A percentile compares a stretch with the other conserved stretches of the same genome.
Evolutionary conservation across 352 stramenopile genomes (phyloP).

Genomic region (Blastocystis sp.): DNA sequence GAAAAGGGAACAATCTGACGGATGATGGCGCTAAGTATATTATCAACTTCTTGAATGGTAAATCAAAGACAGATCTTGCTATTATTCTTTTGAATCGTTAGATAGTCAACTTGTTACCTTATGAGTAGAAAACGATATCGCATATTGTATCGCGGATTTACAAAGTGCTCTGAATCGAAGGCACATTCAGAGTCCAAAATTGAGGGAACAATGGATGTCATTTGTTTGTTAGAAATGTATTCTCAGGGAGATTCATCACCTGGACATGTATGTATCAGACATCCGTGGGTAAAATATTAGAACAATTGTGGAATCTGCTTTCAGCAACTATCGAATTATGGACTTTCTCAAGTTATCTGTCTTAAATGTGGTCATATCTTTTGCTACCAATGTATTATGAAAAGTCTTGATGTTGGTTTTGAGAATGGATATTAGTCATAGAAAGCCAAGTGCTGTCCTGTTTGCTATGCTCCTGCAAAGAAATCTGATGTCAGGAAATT

Average conservation of each 20-base stretch:
- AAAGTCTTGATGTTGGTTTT: not conserved
- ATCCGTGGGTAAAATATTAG: not conserved
- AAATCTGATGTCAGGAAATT: conserved; percentile 6
- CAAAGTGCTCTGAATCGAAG: conserved; percentile 32
- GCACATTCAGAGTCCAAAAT: conserved; percentile 36
- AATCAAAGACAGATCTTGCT: conserved; percentile 17
- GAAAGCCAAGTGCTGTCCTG: not conserved
- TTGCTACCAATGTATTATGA: conserved; percentile 35
- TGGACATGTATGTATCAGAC: not conserved
- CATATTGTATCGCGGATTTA: conserved; percentile 21
- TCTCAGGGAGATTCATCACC: not conserved
- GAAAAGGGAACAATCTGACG: conserved; percentile 48
- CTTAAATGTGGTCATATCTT: conserved; percentile 52
- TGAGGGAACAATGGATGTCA: conserved; percentile 47
- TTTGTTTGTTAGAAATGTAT: conserved; percentile 37
- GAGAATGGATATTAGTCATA: not conserved
- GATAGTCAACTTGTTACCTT: not conserved
- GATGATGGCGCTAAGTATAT: conserved; percentile 60
- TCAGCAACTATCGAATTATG: conserved; percentile 22
- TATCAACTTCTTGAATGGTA: conserved; percentile 55
- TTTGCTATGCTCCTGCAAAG: conserved; percentile 29
- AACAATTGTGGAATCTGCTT: conserved; percentile 30
- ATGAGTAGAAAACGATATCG: conserved; percentile 44
- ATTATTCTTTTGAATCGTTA: conserved; percentile 45
- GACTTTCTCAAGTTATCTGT: conserved; percentile 12